These are phyloP conservation scores for Neolentinus lepideus DNA, from an alignment of 1,284 basidiomycete species.

Conservation along the genomic window DNA sequence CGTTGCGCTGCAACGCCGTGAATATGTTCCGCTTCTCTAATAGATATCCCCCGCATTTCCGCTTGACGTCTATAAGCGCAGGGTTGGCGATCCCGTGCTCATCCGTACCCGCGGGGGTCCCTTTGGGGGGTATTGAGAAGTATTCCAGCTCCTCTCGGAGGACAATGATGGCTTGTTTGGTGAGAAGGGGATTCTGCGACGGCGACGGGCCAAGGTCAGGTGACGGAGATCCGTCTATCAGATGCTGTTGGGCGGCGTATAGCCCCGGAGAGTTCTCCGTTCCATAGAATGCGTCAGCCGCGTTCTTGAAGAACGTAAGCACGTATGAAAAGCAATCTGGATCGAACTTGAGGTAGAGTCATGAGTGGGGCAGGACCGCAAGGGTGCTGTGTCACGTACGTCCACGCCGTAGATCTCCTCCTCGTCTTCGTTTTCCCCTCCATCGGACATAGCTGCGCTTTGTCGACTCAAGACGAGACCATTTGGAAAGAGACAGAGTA, in stretches of 20 bases:
- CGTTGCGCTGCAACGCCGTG: conserved; percentile 95
- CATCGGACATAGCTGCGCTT: conserved; percentile 66
- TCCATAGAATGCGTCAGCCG: conserved; percentile 92
- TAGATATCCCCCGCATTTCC: conserved; percentile 80
- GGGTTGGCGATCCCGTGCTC: conserved; percentile 75
- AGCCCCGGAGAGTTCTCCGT: conserved; percentile 68
- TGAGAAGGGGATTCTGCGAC: conserved; percentile 84
- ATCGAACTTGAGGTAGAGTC: conserved; percentile 68
- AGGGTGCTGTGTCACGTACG: conserved; percentile 46
- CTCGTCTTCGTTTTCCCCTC: conserved; percentile 77
- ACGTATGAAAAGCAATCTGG: conserved; percentile 94
- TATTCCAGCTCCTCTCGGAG: conserved; percentile 98
- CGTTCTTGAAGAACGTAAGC: conserved; percentile 83
- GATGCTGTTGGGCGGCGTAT: conserved; percentile 73
- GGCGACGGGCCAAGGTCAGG: conserved; percentile 58
- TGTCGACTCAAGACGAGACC: conserved; percentile 91
- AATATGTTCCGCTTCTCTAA: conserved; percentile 92
- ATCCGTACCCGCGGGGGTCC: conserved; percentile 57
- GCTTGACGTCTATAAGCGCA: conserved; percentile 70
- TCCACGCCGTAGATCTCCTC: conserved; percentile 96
- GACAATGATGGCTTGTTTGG: conserved; percentile 98
- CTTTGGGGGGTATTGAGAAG: conserved; percentile 88
- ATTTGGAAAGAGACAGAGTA: conserved; percentile 96
- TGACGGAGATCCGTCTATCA: conserved; percentile 55
- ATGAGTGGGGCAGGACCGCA: conserved; percentile 9